phyloP scores from a whole-genome alignment of 1,284 basidiomycete species.

The Ceratobasidium sp. region DNA sequence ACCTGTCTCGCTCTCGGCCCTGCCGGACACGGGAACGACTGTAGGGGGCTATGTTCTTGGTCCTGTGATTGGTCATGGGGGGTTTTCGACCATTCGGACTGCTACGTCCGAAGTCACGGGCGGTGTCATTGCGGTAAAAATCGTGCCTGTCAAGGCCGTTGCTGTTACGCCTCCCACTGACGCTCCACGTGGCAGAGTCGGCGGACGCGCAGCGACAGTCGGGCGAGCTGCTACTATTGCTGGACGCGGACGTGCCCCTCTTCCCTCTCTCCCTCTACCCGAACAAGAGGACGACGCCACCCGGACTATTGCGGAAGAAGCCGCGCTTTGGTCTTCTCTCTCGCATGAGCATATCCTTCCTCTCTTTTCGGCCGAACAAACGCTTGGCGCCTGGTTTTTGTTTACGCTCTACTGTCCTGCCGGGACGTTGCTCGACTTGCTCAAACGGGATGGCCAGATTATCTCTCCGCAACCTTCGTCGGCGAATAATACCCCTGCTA shows the following conservation, averaged over 20 bases:
- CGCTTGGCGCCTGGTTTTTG: slow-evolving; percentile 81
- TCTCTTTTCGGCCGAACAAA: slow-evolving; percentile 78
- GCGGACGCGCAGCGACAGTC: slow-evolving; percentile 38
- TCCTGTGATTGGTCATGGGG: slow-evolving; percentile 83
- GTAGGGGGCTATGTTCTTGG: slow-evolving; percentile 77
- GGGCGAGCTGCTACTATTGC: slow-evolving; percentile 40
- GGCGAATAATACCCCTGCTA: slow-evolving; percentile 24
- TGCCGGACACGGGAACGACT: slow-evolving; percentile 36
- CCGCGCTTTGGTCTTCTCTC: slow-evolving; percentile 81
- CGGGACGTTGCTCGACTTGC: slow-evolving; percentile 87
- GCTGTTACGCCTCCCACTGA: slow-evolving; percentile 62
- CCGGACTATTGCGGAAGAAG: slow-evolving; percentile 73
- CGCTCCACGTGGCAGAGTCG: slow-evolving; percentile 45
- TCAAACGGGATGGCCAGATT: slow-evolving; percentile 72
- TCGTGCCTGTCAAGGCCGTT: slow-evolving; percentile 70
- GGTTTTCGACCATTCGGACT: slow-evolving; percentile 86
- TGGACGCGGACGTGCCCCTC: slow-evolving; percentile 59
- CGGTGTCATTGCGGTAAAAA: slow-evolving; percentile 86
- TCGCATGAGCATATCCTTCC: slow-evolving; percentile 85
- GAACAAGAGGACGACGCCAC: slow-evolving; percentile 20
- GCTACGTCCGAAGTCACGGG: slow-evolving; percentile 69
- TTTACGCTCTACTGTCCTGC: slow-evolving; percentile 87
- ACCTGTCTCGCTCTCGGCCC: slow-evolving; percentile 22
- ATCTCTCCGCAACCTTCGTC: neutral
- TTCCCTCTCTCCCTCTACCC: slow-evolving; percentile 60